These are phyloP conservation scores for Myxozyma sirexii DNA, from an alignment of 805 yeast genomes.

Conservation along the genomic window DNA sequence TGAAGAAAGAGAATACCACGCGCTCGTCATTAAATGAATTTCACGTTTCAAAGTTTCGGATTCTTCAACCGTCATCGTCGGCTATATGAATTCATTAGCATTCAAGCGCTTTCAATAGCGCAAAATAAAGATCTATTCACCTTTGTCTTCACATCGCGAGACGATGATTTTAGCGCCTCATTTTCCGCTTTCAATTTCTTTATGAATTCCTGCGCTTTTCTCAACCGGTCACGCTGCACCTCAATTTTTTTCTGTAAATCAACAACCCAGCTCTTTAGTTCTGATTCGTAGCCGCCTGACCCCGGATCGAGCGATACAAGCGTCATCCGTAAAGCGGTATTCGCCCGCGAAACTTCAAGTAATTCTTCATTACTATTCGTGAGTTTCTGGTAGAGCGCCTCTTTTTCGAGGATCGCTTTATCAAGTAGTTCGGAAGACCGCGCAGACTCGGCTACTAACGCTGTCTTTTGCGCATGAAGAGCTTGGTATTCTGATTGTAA, in stretches of 20 bases:
- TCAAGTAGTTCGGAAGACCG: conserved; percentile 14
- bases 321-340: conserved; percentile 27
- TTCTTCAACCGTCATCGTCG: conserved; percentile 20
- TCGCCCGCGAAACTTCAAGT: conserved; percentile 31
- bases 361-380: conserved; percentile 27
- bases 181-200: conserved; percentile 22
- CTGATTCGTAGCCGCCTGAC: conserved; percentile 25
- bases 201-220: conserved; percentile 26
- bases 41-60: conserved; percentile 30
- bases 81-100: not conserved
- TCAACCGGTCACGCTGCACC: conserved; percentile 23
- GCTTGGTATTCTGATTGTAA: conserved; percentile 19
- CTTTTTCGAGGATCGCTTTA: conserved; percentile 24
- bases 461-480: conserved; percentile 1
- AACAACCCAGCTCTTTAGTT: conserved; percentile 31
- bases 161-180: conserved; percentile 1
- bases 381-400: conserved; percentile 22
- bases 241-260: conserved; percentile 29
- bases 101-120: not conserved
- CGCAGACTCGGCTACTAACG: conserved; percentile 4
- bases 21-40: conserved; percentile 36
- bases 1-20: conserved; percentile 39
- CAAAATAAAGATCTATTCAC: not conserved
- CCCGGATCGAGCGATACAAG: conserved; percentile 24
- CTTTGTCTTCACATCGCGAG: not conserved